Base-by-base conservation (phyloP, 202 grass and related monocot genomes). In the Brachypodium distachyon region DNA sequence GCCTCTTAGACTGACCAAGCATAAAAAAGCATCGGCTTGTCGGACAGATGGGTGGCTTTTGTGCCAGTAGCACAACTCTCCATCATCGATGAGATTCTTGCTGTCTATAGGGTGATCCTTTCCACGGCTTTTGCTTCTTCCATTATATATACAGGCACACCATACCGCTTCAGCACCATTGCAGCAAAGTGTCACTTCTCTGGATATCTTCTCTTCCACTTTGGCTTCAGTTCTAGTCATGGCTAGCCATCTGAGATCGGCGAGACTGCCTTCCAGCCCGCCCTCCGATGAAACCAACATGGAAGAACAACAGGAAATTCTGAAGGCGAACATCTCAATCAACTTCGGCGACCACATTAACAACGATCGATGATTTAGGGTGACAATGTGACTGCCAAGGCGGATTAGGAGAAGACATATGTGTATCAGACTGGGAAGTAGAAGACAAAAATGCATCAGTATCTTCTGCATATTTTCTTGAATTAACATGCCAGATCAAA, bases 221-320 rank as follows among this genome's bases (percentile, higher is more conserved):
- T 29, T 1, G 5, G 16, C 17, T 75, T 80, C 57, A 8, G 3
- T 21, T 28, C 31, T 2, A 75, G 48, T 67, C 76, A 89, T 90
- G 90, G 68, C 84, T 60, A 83, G 25, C 74, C 90, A 90, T 39
- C 14, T 89, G 7, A 77, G 92, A 72, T 91, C 88, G 7, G 22
- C 48, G 22, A 91, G 88, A 34, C 71, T 87, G 63, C 84, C 86
- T 13, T 52, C 84, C 2, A 87, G 59, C 64, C n/a, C 61, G 18
- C 52, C 67, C 39, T 79, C 86, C 2, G 27, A 73, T 43, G 67
- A 84, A 39, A 73, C 82, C 36, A 66, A 68, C n/a, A 21, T 85
- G 0, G 60, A 90, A 71, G 84, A 89, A 41, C 80, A 81, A 53
- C 53, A 92, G 18, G 49, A 78, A 6, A 81, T 37, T 36, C 17